phyloP scores from a whole-genome alignment of 768 basidiomycete species.

The Russula ochroleuca region DNA sequence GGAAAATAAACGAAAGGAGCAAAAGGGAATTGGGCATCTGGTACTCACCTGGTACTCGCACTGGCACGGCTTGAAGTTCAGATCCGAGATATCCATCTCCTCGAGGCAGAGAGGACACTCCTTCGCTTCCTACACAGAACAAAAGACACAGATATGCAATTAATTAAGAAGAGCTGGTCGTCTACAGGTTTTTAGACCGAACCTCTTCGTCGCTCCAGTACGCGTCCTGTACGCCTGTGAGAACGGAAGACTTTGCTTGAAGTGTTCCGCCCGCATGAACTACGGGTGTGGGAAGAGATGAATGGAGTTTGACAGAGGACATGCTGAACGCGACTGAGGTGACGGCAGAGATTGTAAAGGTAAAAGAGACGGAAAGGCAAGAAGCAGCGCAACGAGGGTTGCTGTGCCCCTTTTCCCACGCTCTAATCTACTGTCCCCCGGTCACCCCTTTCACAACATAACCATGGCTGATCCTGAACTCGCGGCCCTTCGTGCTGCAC shows the following conservation, averaged over 20 bases:
- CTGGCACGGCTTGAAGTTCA: conserved; percentile 98
- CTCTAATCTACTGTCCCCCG: conserved; percentile 4
- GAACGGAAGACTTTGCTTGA: conserved; percentile 80
- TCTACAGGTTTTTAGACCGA: conserved; percentile 30
- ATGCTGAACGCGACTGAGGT: conserved; percentile 32
- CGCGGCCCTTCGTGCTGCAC: conserved; percentile 44
- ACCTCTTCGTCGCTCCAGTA: conserved; percentile 94
- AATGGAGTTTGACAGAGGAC: conserved; percentile 55
- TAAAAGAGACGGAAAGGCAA: conserved; percentile 11
- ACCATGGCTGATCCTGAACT: conserved; percentile 39
- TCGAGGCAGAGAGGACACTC: conserved; percentile 98
- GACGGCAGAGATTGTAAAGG: conserved; percentile 1
- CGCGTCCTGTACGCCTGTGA: conserved; percentile 92
- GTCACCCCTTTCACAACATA: neutral
- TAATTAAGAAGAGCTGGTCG: neutral
- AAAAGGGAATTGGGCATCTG: conserved; percentile 22
- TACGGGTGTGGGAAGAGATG: conserved; percentile 68
- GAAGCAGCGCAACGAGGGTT: conserved; percentile 28
- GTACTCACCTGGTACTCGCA: conserved; percentile 91
- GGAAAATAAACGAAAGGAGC: neutral
- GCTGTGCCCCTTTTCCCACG: conserved; percentile 11
- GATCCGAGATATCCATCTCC: conserved; percentile 97
- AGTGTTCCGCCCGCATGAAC: conserved; percentile 63
- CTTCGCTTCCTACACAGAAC: conserved; percentile 75
- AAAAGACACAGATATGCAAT: neutral